A percentile compares a stretch with the other conserved stretches of the same genome.
phyloP scores from a whole-genome alignment of 176 grass and related monocot genomes.

The Zizania latifolia region DNA sequence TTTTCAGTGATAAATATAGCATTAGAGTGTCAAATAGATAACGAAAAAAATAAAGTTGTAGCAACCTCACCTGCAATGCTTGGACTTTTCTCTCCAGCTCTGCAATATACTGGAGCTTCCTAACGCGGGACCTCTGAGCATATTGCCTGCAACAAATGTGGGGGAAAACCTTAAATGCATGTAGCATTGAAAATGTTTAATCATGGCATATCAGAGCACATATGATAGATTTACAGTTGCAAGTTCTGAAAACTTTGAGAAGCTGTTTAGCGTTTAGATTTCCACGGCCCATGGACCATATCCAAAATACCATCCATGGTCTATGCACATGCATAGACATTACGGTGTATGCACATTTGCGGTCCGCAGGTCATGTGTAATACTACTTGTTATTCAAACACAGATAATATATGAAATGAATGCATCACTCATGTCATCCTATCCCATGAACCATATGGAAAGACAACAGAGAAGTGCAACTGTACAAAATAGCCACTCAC shows the following conservation, averaged over 20 bases:
- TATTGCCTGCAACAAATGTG: conserved; percentile 58
- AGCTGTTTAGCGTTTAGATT: conserved; percentile 14
- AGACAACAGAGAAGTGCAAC: neutral
- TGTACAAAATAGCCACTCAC: conserved; percentile 1
- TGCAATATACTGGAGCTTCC: conserved; percentile 98
- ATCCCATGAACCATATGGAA: neutral
- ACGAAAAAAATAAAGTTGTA: neutral
- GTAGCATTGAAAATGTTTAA: neutral
- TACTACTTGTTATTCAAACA: neutral
- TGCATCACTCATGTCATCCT: neutral
- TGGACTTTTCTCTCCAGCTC: conserved; percentile 93
- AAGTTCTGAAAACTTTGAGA: neutral
- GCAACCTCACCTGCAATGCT: conserved; percentile 62
- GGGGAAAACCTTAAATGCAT: too few species aligned
- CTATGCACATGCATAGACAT: neutral
- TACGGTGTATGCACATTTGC: neutral
- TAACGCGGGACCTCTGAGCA: conserved; percentile 83
- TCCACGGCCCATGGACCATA: neutral
- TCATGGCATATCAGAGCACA: neutral
- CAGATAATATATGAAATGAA: conserved; percentile 2
- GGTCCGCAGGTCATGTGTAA: neutral
- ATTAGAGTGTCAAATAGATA: neutral
- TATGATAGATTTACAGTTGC: neutral
- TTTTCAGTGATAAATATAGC: conserved; percentile 5
- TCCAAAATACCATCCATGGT: neutral